Percentiles rank a stretch among this genome's conserved stretches.
Evolutionary conservation across 2,329 filamentous ascomycete genomes (phyloP).

Genomic region (Phaeosphaeria sp.): DNA sequence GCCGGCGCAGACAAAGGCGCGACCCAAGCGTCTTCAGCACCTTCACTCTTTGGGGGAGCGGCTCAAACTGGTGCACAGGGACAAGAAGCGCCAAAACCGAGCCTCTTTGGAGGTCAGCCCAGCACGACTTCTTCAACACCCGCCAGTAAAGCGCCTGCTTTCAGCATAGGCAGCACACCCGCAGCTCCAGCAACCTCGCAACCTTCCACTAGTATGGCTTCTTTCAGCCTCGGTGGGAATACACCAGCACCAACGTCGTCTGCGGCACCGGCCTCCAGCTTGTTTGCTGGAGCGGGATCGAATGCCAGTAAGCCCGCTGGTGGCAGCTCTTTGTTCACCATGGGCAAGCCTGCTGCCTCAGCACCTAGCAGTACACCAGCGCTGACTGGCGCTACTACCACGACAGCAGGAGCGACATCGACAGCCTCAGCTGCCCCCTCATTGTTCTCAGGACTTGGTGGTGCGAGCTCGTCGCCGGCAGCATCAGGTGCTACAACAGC

Average conservation of each 20-base stretch:
- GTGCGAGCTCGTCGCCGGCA: constrained; percentile 25
- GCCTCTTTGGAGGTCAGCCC: constrained; percentile 34
- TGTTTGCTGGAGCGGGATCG: constrained; percentile 28
- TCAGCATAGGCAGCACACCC: constrained; percentile 36
- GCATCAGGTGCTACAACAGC: constrained; percentile 15
- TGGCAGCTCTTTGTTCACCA: constrained; percentile 21
- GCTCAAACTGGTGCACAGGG: constrained; percentile 38
- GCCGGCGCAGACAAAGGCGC: constrained; percentile 42
- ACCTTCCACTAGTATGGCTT: constrained; percentile 20
- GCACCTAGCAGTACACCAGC: constrained; percentile 25
- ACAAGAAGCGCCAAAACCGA: constrained; percentile 42
- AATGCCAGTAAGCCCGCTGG: constrained; percentile 18
- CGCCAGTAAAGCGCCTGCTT: constrained; percentile 35
- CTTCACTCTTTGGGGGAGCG: constrained; percentile 29
- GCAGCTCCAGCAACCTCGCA: constrained; percentile 31
- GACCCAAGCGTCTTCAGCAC: constrained; percentile 29
- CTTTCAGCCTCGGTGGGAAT: constrained; percentile 30
- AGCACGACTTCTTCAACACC: constrained; percentile 39
- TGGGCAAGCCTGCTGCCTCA: constrained; percentile 19
- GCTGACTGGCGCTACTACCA: constrained; percentile 24
- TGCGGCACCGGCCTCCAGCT: constrained; percentile 21
- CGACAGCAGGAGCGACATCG: constrained; percentile 23
- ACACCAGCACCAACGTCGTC: constrained; percentile 29
- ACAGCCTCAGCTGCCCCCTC: constrained; percentile 25
- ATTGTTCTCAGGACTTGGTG: constrained; percentile 25